A percentile compares a stretch with the other conserved stretches of the same genome.
Evolutionary conservation across 1,139 yeast species (phyloP).

Genomic region (Magnusiomyces fungicola): DNA sequence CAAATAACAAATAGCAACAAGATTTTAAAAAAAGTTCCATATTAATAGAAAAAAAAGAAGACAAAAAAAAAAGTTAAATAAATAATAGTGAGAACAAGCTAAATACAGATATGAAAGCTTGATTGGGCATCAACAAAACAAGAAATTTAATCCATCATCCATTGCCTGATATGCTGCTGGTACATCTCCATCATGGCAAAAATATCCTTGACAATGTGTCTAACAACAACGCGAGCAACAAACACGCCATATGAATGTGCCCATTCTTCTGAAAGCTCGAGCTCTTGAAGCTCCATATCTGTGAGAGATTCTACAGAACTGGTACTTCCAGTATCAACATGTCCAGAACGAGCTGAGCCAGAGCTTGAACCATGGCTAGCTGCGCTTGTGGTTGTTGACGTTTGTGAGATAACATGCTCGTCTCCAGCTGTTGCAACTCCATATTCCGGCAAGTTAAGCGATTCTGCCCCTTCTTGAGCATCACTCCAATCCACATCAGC

Average conservation of each 20-base stretch:
- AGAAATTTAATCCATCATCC: conserved; percentile 5
- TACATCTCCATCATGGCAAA: conserved; percentile 19
- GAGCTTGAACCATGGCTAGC: neutral
- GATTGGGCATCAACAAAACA: neutral
- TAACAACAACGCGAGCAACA: conserved; percentile 20
- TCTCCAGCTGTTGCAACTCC: neutral
- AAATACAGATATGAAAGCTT: too few relatives aligned
- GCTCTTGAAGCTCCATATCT: neutral
- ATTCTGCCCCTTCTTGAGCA: neutral
- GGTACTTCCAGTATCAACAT: neutral
- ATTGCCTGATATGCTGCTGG: conserved; percentile 20
- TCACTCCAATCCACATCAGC: neutral
- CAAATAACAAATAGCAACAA: too few relatives aligned
- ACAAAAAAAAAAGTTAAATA: neutral
- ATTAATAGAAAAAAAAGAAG: neutral
- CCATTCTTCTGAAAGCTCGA: conserved; percentile 16
- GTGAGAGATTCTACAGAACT: neutral
- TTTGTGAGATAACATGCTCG: neutral
- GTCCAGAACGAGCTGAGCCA: neutral
- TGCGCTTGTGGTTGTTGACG: neutral
- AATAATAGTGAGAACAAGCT: neutral
- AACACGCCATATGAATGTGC: conserved; percentile 19
- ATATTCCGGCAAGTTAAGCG: neutral
- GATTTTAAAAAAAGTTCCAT: too few relatives aligned
- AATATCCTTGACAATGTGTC: conserved; percentile 23